Evolutionary conservation across 441 rosid genomes (phyloP).

Genomic region (Arabidopsis hybrid): DNA sequence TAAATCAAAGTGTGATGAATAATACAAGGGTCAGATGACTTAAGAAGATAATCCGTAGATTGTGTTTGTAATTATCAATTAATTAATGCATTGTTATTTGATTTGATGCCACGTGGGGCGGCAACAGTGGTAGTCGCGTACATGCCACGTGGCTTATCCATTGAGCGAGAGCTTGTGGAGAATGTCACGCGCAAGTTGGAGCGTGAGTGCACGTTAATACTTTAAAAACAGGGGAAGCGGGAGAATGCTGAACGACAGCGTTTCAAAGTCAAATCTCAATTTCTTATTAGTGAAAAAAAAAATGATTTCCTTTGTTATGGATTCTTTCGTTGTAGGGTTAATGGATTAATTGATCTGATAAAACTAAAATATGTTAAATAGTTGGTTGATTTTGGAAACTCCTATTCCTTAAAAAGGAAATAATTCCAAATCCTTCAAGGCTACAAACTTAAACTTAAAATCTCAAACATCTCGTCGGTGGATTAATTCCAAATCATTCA

Average conservation of each 20-base stretch:
- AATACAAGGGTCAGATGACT: background rate
- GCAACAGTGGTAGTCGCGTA: background rate
- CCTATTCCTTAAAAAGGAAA: background rate
- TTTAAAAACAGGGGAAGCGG: too few species aligned
- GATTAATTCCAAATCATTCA: background rate
- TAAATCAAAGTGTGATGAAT: background rate
- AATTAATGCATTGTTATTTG: constrained; percentile 6
- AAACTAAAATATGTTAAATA: background rate
- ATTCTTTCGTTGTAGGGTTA: too few species aligned
- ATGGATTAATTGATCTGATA: too few species aligned
- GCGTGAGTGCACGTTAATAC: constrained; percentile 5
- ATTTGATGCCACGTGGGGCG: constrained; percentile 44
- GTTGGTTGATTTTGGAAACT: constrained; percentile 1
- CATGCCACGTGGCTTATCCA: constrained; percentile 17
- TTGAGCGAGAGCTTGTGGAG: background rate
- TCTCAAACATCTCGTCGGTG: background rate
- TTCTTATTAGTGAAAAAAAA: too few species aligned
- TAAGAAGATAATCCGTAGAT: background rate
- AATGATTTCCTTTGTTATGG: too few species aligned
- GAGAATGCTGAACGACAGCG: too few species aligned
- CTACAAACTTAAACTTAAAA: background rate
- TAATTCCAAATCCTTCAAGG: constrained; percentile 1
- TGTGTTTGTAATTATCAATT: background rate
- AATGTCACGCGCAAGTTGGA: constrained; percentile 29
- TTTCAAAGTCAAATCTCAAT: too few species aligned